Evolutionary conservation across 2,329 filamentous ascomycete genomes (phyloP), one percentile per base, ranked within the genome.

Genomic region (Mycogone perniciosa): DNA sequence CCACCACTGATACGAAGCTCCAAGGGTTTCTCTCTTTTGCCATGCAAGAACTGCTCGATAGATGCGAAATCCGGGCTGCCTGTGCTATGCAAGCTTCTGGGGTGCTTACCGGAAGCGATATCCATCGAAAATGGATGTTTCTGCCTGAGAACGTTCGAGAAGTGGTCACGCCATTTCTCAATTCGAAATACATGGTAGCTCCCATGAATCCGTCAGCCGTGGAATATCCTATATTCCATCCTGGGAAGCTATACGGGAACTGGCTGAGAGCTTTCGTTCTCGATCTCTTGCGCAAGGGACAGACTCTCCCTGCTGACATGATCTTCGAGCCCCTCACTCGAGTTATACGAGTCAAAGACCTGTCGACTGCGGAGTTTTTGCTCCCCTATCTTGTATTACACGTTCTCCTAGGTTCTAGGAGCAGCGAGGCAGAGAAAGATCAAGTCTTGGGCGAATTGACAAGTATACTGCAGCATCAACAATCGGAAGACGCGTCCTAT

Each of bases 1-100:
- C 92, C 1, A 87, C 89, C 1, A 93, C 87, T 0, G 95, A 96
- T 64, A 87, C 90, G 2, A 85, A 83, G 57, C 79, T 90, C 5
- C 93, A 97, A 66, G 91, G 90, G 0, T 96, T 95, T 63, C 76
- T 99, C 13, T 92, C 92, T 1, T 99, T 88, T 67, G 88, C 86
- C 2, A 96, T 99, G 84, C 93, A 99, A 67, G 86, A 95, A 60
- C 77, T 97, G 38, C 77, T 97, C 4, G 84, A 85, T 41, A 82
- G 85, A 57, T 89, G 87, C 61, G 84, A 86, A 30, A 84, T 96
- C 61, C 83, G 76, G 52, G 73, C 78, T 8, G 80, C 78, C 0
- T 76, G 73, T 46, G 66, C 65, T 31, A 67, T 68, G 64, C 66
- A 71, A 35, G 68, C 70, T 4, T 65, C 67, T 1, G 66, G 66